phyloP scores from a whole-genome alignment of 495 filamentous ascomycete species.

The Tuber magnatum region DNA sequence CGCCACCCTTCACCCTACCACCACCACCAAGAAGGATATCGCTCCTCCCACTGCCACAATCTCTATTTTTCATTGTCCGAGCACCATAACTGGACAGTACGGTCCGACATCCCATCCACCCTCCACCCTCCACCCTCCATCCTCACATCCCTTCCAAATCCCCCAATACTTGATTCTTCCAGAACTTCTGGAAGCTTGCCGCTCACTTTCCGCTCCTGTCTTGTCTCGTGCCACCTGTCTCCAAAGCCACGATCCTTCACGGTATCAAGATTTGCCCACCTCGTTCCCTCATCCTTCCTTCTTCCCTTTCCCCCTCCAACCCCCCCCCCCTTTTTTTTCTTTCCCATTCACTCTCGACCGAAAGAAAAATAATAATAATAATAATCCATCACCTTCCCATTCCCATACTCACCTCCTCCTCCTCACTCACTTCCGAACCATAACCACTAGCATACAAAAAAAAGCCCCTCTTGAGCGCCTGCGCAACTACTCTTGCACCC shows the following conservation, averaged over 20 bases:
- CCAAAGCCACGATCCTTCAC: constrained; percentile 2
- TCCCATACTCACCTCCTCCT: background rate
- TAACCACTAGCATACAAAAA: constrained; percentile 17
- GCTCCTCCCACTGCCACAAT: background rate
- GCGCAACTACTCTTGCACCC: constrained; percentile 5
- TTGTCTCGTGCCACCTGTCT: constrained; percentile 33
- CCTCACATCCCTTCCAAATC: background rate
- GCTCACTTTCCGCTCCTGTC: constrained; percentile 26
- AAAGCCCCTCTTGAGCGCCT: constrained; percentile 8
- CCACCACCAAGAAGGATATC: background rate
- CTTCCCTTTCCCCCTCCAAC: constrained; percentile 3
- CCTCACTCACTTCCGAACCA: background rate
- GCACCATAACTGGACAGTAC: background rate
- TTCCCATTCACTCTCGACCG: constrained; percentile 5
- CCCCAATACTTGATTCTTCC: constrained; percentile 20
- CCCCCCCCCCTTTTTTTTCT: too few species aligned
- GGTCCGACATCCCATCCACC: background rate
- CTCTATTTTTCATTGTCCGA: background rate
- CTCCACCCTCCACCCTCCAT: background rate
- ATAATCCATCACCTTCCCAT: background rate
- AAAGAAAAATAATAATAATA: background rate
- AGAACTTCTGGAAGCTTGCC: constrained; percentile 35
- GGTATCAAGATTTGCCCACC: constrained; percentile 19
- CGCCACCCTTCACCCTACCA: background rate
- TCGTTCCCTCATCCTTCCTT: constrained; percentile 20